Evolutionary conservation across 129 eudicot genomes (phyloP).

Genomic region (Flaveria bidentis): DNA sequence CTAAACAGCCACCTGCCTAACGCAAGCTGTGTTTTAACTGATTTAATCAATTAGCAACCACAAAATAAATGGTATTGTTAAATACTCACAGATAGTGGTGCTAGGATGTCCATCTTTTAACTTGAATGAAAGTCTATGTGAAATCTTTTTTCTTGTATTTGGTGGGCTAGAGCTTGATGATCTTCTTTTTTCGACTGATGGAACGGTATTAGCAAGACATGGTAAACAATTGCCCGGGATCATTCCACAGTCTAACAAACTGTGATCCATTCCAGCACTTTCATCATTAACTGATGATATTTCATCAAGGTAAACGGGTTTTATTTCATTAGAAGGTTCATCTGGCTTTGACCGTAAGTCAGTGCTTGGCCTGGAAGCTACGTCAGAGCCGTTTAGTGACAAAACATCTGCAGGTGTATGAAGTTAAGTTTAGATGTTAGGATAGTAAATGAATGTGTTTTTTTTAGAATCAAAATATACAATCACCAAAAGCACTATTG

Average conservation of each 20-base stretch:
- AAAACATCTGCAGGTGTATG: conserved; percentile 49
- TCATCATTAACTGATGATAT: conserved; percentile 53
- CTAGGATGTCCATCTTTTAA: conserved; percentile 74
- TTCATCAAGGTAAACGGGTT: conserved; percentile 60
- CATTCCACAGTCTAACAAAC: conserved; percentile 70
- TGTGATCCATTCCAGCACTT: conserved; percentile 44
- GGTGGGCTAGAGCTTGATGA: conserved; percentile 67
- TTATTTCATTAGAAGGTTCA: conserved; percentile 41
- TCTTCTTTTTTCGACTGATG: conserved; percentile 63
- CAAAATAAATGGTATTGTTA: neutral
- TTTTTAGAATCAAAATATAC: neutral
- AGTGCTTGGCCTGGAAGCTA: conserved; percentile 46
- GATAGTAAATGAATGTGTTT: neutral
- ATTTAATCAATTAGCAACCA: neutral
- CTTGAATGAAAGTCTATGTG: conserved; percentile 64
- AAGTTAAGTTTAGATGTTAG: conserved; percentile 3
- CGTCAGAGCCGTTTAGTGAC: conserved; percentile 53
- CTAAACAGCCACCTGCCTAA: neutral
- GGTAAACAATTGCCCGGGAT: conserved; percentile 81
- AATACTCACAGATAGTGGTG: conserved; percentile 50
- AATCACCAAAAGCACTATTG: conserved; percentile 75
- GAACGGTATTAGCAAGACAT: conserved; percentile 71
- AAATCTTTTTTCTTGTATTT: conserved; percentile 61
- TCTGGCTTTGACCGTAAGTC: conserved; percentile 43
- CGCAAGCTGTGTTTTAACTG: neutral